Conservation (phyloP, 805 yeast genomes). For the Candida vaughaniae region DNA sequence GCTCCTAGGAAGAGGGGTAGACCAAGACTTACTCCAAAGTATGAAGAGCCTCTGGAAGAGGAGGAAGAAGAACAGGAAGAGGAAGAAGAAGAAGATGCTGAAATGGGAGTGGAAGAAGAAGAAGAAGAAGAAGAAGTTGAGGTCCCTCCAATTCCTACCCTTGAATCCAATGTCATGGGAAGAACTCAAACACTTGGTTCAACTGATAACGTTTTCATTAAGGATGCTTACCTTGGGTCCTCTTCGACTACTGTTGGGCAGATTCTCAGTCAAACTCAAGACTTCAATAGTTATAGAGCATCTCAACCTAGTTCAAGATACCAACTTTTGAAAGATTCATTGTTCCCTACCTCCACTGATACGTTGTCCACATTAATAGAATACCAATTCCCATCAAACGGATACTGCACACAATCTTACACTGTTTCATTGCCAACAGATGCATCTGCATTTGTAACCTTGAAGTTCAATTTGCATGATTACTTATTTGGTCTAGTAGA, state of each 20-base stretch:
- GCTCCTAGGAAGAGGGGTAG: conserved; percentile 16
- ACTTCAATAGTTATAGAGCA: conserved; percentile 9
- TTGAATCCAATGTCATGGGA: conserved; percentile 24
- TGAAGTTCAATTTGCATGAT: conserved; percentile 36
- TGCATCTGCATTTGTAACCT: conserved; percentile 30
- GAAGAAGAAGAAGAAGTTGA: conserved; percentile 3
- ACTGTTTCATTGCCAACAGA: conserved; percentile 38
- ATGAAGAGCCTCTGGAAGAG: conserved; percentile 4
- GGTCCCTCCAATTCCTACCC: conserved; percentile 10
- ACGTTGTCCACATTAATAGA: conserved; percentile 33
- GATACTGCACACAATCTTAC: conserved; percentile 39
- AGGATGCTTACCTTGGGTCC: conserved; percentile 36
- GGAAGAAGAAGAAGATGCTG: conserved; percentile 14
- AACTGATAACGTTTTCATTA: conserved; percentile 34
- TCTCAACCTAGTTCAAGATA: conserved; percentile 20
- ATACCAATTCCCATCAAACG: conserved; percentile 37
- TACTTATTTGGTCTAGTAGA: conserved; percentile 30
- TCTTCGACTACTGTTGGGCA: conserved; percentile 14
- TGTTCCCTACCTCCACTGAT: conserved; percentile 31
- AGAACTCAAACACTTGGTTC: conserved; percentile 26
- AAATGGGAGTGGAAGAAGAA: conserved; percentile 12
- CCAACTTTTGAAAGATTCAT: conserved; percentile 24
- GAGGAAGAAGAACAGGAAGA: conserved; percentile 13
- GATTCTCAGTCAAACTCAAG: conserved; percentile 9
- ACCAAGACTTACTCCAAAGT: conserved; percentile 11